These are phyloP conservation scores for Cryptococcus wingfieldii DNA, from an alignment of 1,284 basidiomycete genomes.

Conservation along the genomic window DNA sequence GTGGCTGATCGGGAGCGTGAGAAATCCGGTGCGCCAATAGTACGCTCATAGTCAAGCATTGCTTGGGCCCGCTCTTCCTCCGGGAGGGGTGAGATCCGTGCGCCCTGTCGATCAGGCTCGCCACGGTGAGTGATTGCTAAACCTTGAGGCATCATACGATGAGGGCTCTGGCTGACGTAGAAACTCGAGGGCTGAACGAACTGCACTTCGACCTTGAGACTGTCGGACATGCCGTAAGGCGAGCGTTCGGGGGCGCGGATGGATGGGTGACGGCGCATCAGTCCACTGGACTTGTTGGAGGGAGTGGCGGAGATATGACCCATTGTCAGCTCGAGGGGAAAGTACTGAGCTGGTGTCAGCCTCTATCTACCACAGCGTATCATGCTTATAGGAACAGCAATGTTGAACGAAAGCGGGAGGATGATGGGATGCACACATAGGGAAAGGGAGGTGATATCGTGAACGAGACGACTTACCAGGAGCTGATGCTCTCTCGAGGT, in stretches of 20 bases:
- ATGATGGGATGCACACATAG: too few relatives aligned
- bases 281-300: neutral
- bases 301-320: neutral
- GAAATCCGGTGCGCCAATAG: neutral
- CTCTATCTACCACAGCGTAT: too few relatives aligned
- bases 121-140: neutral
- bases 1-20: neutral
- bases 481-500: too few relatives aligned
- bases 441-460: too few relatives aligned
- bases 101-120: neutral
- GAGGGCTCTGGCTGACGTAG: neutral
- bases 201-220: neutral
- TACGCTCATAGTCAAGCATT: too few relatives aligned
- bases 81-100: neutral
- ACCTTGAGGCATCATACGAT: too few relatives aligned
- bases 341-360: too few relatives aligned
- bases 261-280: conserved; percentile 3
- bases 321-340: neutral
- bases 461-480: too few relatives aligned
- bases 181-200: neutral
- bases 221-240: neutral
- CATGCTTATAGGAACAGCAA: too few relatives aligned
- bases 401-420: too few relatives aligned
- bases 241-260: conserved; percentile 1
- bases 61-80: neutral